Conservation (phyloP, 2,329 filamentous ascomycete species). For the Calonectria hongkongensis region DNA sequence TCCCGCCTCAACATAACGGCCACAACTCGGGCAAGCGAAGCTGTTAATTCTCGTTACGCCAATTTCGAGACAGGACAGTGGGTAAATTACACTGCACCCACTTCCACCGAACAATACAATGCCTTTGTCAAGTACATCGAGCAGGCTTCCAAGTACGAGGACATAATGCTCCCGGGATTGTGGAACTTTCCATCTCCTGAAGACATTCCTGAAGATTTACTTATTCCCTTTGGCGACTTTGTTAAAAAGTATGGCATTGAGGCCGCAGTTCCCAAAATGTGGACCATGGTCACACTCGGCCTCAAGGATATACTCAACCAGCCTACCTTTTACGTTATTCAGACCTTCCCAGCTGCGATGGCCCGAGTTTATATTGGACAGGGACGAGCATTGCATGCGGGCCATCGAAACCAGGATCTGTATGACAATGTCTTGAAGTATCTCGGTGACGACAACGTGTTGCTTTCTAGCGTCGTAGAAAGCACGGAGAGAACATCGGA, state of each 20-base stretch:
- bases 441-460: not conserved
- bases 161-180: slow-evolving; percentile 39
- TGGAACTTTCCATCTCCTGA: slow-evolving; percentile 43
- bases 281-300: not conserved
- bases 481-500: not conserved
- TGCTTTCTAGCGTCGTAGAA: not conserved
- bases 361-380: slow-evolving; percentile 45
- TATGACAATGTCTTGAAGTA: slow-evolving; percentile 3
- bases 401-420: not conserved
- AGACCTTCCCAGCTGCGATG: slow-evolving; percentile 22
- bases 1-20: not conserved
- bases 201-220: slow-evolving; percentile 45
- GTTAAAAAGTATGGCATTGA: slow-evolving; percentile 39
- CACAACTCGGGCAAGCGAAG: not conserved
- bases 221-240: slow-evolving; percentile 43
- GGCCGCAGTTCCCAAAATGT: slow-evolving; percentile 27
- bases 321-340: slow-evolving; percentile 40
- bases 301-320: slow-evolving; percentile 30
- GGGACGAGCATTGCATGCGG: not conserved
- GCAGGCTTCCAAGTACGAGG: slow-evolving; percentile 39
- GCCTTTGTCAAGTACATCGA: slow-evolving; percentile 34
- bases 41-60: slow-evolving; percentile 13
- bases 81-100: slow-evolving; percentile 37
- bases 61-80: slow-evolving; percentile 41
- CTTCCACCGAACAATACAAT: not conserved